Conservation (phyloP, 2,329 filamentous ascomycete genomes). For the Epichloe aotearoae region DNA sequence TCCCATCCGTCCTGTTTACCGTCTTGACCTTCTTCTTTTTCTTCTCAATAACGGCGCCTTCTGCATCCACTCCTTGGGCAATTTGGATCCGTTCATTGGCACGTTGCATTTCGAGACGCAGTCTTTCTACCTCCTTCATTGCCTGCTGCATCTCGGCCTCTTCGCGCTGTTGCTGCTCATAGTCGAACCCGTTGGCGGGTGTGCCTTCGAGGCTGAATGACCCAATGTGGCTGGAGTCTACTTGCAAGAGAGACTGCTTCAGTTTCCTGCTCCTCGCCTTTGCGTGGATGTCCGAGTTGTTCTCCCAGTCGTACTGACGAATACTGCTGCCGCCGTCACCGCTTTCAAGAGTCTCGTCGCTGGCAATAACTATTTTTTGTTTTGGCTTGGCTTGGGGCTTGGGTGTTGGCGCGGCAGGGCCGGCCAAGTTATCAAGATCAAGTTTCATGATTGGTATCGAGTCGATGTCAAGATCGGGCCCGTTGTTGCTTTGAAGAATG, state of each 20-base stretch:
- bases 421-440: conserved; percentile 48
- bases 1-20: conserved; percentile 17
- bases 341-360: conserved; percentile 57
- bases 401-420: conserved; percentile 18
- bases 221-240: conserved; percentile 75
- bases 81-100: conserved; percentile 63
- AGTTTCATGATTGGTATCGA: conserved; percentile 93
- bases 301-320: conserved; percentile 41
- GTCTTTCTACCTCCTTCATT: conserved; percentile 74
- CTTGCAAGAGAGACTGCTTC: conserved; percentile 58
- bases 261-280: conserved; percentile 37
- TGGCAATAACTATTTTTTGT: conserved; percentile 51
- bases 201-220: conserved; percentile 51
- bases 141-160: conserved; percentile 83
- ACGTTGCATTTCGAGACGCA: conserved; percentile 80
- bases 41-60: conserved; percentile 52
- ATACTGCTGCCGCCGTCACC: conserved; percentile 31
- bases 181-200: conserved; percentile 32
- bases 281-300: conserved; percentile 29
- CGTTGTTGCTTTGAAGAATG: conserved; percentile 59
- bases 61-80: conserved; percentile 51
- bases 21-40: conserved; percentile 48
- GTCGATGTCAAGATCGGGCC: conserved; percentile 76
- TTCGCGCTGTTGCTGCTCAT: conserved; percentile 57
- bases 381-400: conserved; percentile 29